Evolutionary conservation across 2,329 filamentous ascomycete genomes (phyloP).

Genomic region (Fusarium sp.): DNA sequence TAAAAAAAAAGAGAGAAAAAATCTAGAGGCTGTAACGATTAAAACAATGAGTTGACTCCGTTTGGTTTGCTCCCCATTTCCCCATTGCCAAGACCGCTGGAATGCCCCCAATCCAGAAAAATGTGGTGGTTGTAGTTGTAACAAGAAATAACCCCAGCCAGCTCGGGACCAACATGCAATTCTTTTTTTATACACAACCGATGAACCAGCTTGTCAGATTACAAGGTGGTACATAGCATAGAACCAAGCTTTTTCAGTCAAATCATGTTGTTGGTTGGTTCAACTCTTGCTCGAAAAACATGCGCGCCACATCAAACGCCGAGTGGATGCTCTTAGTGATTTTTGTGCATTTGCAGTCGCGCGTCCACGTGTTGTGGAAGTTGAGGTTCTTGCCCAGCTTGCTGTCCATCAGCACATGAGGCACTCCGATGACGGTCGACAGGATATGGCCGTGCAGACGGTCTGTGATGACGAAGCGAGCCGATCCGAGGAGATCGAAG

Average conservation of each 20-base stretch:
- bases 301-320: constrained; percentile 37
- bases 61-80: constrained; percentile 5
- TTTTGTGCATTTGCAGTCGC: constrained; percentile 40
- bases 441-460: constrained; percentile 42
- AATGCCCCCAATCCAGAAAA: constrained; percentile 2
- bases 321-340: constrained; percentile 38
- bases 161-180: constrained; percentile 17
- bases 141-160: constrained; percentile 22
- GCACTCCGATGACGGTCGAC: constrained; percentile 42
- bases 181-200: neutral
- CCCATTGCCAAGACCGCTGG: neutral
- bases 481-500: constrained; percentile 40
- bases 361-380: constrained; percentile 44
- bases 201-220: neutral
- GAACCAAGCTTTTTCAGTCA: neutral
- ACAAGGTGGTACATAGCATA: neutral
- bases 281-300: constrained; percentile 32
- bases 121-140: constrained; percentile 7
- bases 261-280: constrained; percentile 3
- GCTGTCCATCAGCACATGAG: constrained; percentile 43
- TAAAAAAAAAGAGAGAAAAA: neutral
- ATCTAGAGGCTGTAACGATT: constrained; percentile 19
- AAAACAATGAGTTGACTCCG: neutral
- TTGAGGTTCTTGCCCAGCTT: constrained; percentile 45
- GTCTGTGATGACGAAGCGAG: constrained; percentile 42